phyloP scores from a whole-genome alignment of 805 yeast species.

The Candida xiaguanensis region DNA sequence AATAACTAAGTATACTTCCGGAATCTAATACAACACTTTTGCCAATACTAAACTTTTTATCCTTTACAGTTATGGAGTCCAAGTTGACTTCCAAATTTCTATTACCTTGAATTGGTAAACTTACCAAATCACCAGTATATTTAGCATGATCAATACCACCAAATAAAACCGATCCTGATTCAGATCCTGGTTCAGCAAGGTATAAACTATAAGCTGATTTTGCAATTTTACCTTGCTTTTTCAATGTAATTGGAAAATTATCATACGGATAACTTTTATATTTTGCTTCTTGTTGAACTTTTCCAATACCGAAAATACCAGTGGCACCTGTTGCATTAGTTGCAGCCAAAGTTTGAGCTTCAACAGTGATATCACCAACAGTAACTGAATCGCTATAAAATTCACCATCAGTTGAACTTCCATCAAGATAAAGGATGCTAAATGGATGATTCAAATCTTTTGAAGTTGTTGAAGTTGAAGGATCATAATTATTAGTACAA shows the following conservation, averaged over 20 bases:
- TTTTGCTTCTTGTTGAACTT: conserved; percentile 25
- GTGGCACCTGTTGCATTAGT: conserved; percentile 44
- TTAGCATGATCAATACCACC: conserved; percentile 32
- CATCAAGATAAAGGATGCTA: conserved; percentile 11
- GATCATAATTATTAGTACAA: conserved; percentile 15
- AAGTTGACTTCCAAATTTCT: conserved; percentile 43
- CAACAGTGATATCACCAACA: conserved; percentile 12
- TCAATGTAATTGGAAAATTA: conserved; percentile 32
- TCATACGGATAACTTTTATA: conserved; percentile 13
- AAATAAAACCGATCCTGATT: conserved; percentile 24
- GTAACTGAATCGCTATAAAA: conserved; percentile 14
- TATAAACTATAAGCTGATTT: conserved; percentile 35
- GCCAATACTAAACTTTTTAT: conserved; percentile 12
- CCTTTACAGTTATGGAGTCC: conserved; percentile 27
- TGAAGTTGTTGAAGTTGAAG: conserved; percentile 8
- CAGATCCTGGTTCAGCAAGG: conserved; percentile 20
- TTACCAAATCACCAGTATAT: conserved; percentile 19
- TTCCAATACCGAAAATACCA: conserved; percentile 76
- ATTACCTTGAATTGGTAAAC: neutral
- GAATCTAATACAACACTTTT: conserved; percentile 29
- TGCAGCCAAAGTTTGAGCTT: conserved; percentile 17
- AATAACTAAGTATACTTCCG: conserved; percentile 36
- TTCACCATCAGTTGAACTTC: conserved; percentile 12
- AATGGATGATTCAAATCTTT: conserved; percentile 7
- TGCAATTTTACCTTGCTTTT: conserved; percentile 28